phyloP scores from a whole-genome alignment of 352 stramenopile species.

The Phytophthora citrophthora region DNA sequence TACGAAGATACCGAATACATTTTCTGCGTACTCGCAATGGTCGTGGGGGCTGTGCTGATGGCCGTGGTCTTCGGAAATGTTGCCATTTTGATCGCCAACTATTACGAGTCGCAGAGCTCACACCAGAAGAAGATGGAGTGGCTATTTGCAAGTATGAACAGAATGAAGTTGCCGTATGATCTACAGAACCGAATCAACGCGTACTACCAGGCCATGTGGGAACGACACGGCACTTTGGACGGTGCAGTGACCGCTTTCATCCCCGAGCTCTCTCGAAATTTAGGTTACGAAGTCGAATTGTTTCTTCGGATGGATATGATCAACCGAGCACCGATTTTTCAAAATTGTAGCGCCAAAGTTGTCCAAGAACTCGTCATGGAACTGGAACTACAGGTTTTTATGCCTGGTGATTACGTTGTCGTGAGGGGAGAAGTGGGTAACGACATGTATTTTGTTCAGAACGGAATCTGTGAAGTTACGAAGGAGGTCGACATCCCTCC shows the following conservation, averaged over 20 bases:
- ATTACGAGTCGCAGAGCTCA: slow-evolving; percentile 84
- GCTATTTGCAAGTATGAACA: slow-evolving; percentile 85
- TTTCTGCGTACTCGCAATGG: slow-evolving; percentile 74
- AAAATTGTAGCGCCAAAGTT: slow-evolving; percentile 82
- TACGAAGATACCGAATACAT: slow-evolving; percentile 75
- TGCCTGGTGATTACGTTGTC: slow-evolving; percentile 87
- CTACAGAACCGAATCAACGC: slow-evolving; percentile 87
- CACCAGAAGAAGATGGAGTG: slow-evolving; percentile 91
- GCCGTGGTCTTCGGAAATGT: slow-evolving; percentile 90
- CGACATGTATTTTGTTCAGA: slow-evolving; percentile 92
- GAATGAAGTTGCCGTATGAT: slow-evolving; percentile 78
- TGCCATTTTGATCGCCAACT: slow-evolving; percentile 85
- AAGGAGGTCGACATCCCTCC: slow-evolving; percentile 55
- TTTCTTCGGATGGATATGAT: slow-evolving; percentile 91
- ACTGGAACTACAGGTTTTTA: slow-evolving; percentile 83
- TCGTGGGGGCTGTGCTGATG: slow-evolving; percentile 81
- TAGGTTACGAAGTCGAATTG: slow-evolving; percentile 84
- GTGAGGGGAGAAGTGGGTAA: slow-evolving; percentile 83
- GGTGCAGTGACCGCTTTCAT: slow-evolving; percentile 80
- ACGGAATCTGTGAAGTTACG: slow-evolving; percentile 77
- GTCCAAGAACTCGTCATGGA: slow-evolving; percentile 87
- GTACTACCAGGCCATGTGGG: slow-evolving; percentile 90
- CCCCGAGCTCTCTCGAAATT: slow-evolving; percentile 78
- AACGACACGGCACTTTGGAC: slow-evolving; percentile 81
- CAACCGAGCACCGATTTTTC: slow-evolving; percentile 84